Percentiles rank a stretch among this genome's conserved stretches.
Conservation (phyloP, 1,284 basidiomycete genomes). For the Agroathelia rolfsii region DNA sequence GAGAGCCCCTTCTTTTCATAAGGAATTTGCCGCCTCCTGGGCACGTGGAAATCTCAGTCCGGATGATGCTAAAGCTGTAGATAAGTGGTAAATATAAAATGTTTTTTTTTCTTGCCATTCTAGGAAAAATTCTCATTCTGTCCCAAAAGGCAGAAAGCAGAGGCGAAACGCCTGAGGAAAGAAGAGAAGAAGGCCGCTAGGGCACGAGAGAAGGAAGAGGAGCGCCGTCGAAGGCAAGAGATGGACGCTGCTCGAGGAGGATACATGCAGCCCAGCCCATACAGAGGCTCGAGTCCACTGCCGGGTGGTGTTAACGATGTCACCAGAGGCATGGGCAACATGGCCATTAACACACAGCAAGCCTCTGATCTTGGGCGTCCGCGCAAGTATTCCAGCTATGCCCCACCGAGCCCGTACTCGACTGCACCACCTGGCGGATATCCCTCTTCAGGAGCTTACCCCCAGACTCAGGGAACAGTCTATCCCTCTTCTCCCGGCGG, state of each 20-base stretch:
- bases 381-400: slow-evolving; percentile 21
- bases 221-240: slow-evolving; percentile 42
- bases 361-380: slow-evolving; percentile 21
- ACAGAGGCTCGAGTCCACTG: slow-evolving; percentile 14
- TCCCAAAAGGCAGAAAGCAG: slow-evolving; percentile 41
- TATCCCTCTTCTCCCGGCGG: no score
- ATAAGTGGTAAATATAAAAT: slow-evolving; percentile 37
- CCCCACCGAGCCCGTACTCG: not conserved
- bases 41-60: slow-evolving; percentile 29
- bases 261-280: slow-evolving; percentile 23
- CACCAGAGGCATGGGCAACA: slow-evolving; percentile 19
- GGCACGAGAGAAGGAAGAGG: slow-evolving; percentile 36
- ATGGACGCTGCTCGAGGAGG: slow-evolving; percentile 31
- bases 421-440: no score
- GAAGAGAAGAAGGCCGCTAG: slow-evolving; percentile 47
- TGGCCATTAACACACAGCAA: slow-evolving; percentile 27
- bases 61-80: slow-evolving; percentile 32
- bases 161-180: slow-evolving; percentile 44
- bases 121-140: slow-evolving; percentile 3
- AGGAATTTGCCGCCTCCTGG: slow-evolving; percentile 56
- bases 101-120: slow-evolving; percentile 4
- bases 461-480: no score
- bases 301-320: not conserved
- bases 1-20: slow-evolving; percentile 6
- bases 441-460: no score